phyloP scores from a whole-genome alignment of 2,329 filamentous ascomycete species.

The Hortaea sp. region DNA sequence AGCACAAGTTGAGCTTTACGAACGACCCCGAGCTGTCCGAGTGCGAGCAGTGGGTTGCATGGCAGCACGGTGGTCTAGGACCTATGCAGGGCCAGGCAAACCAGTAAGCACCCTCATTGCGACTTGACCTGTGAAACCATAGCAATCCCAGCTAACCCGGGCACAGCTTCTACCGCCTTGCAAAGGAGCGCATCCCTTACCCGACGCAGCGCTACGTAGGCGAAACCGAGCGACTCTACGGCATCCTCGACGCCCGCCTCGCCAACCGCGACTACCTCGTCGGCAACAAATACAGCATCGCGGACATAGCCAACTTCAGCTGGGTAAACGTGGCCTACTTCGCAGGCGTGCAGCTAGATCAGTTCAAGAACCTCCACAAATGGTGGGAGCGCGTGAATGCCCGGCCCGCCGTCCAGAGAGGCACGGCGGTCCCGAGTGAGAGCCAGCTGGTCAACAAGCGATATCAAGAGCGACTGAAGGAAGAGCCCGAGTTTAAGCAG shows the following conservation, averaged over 20 bases:
- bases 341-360: conserved; percentile 31
- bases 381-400: conserved; percentile 35
- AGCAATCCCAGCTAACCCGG: no score
- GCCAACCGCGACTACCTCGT: conserved; percentile 34
- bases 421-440: conserved; percentile 1
- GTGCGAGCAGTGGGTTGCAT: conserved; percentile 51
- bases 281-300: conserved; percentile 37
- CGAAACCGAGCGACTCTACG: conserved; percentile 38
- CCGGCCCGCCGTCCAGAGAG: conserved; percentile 31
- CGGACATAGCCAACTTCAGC: conserved; percentile 36
- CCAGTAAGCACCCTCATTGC: conserved; percentile 9
- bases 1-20: conserved; percentile 37
- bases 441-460: conserved; percentile 2
- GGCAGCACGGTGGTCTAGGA: conserved; percentile 39
- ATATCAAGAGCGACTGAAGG: conserved; percentile 3
- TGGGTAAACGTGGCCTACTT: conserved; percentile 35
- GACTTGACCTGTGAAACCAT: no score
- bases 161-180: conserved; percentile 26
- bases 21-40: conserved; percentile 37
- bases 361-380: conserved; percentile 34
- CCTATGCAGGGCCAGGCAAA: conserved; percentile 31
- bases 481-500: conserved; percentile 4
- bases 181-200: conserved; percentile 35
- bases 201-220: conserved; percentile 37
- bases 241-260: conserved; percentile 35